Evolutionary conservation across 768 basidiomycete genomes (phyloP).

Genomic region (Tephrocybe sp.): DNA sequence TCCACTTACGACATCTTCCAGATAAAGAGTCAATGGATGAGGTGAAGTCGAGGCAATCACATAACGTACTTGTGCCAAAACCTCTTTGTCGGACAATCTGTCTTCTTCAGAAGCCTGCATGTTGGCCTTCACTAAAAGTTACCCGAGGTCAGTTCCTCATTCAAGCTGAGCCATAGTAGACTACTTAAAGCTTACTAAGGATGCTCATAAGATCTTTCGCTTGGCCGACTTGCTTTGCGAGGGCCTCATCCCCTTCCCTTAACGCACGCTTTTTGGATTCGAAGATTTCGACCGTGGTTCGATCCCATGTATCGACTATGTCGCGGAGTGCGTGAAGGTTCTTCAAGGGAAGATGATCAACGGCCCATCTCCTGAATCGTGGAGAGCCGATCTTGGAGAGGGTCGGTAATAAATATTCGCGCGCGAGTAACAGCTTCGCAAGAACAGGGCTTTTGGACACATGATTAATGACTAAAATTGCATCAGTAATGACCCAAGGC

Average conservation of each 20-base stretch:
- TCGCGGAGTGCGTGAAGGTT: slow-evolving; percentile 13
- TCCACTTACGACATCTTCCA: slow-evolving; percentile 17
- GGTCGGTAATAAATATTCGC: slow-evolving; percentile 13
- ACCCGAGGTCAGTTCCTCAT: too few relatives aligned
- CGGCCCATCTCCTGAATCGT: slow-evolving; percentile 14
- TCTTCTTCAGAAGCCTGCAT: slow-evolving; percentile 12
- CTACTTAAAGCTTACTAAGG: slow-evolving; percentile 9
- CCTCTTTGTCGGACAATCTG: slow-evolving; percentile 24
- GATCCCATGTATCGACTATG: slow-evolving; percentile 15
- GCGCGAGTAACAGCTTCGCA: slow-evolving; percentile 3
- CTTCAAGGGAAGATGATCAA: slow-evolving; percentile 12
- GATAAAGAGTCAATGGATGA: not conserved
- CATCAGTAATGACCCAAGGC: not conserved
- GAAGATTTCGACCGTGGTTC: slow-evolving; percentile 14
- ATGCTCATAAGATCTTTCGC: slow-evolving; percentile 20
- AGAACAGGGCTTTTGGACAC: slow-evolving; percentile 9
- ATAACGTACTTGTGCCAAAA: slow-evolving; percentile 24
- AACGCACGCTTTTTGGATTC: slow-evolving; percentile 16
- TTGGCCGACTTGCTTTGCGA: slow-evolving; percentile 7
- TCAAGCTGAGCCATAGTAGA: too few relatives aligned
- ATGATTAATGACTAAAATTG: not conserved
- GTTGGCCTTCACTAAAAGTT: slow-evolving; percentile 14
- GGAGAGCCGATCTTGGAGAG: slow-evolving; percentile 18
- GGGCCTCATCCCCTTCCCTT: slow-evolving; percentile 15
- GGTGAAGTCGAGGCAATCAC: too few relatives aligned